Evolutionary conservation across 2,329 filamentous ascomycete species (phyloP), one percentile per base, ranked within the genome.

Genomic region (Helotiales sp.): DNA sequence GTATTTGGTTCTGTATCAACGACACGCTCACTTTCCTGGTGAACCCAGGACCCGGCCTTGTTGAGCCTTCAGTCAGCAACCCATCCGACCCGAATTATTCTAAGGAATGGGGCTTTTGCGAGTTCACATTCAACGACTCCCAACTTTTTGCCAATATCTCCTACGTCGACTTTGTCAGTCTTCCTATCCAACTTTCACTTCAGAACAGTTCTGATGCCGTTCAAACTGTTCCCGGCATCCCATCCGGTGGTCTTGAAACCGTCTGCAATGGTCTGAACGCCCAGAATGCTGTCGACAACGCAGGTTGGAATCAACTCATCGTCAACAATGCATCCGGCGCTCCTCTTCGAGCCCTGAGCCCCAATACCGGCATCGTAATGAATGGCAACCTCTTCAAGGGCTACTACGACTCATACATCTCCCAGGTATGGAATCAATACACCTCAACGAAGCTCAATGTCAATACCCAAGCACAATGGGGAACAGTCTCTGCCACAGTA

Each of bases 41-140:
- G 52, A 93, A 93, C 71, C 86, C 84, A 1, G 69, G 69, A 5
- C 86, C 89, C 6, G 86, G 83, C 1, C 78, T 93, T 13, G 89
- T 92, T 42, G 89, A 92, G 73, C 90, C 90, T 0, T 87, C 85
- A 9, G 84, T 87, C 25, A 87, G 83, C 30, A 92, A 92, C 71
- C 71, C 78, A 0, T 71, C 78, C 0, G 87, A 90, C 66, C 72
- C 79, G 2, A 90, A 89, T 70, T 84, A 85, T 68, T 74, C 80
- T 33, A 73, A 81, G 46, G 73, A 78, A 58, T 90, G 87, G 87
- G 81, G 79, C 27, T 90, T 90, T 69, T 84, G 80, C 74, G 87
- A 90, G 72, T 86, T 89, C 66, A 88, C 86, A 15, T 88, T 81
- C 73, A 88, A 88, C 71, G 66, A 72, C 33, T 67, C 70, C 30